Conservation (phyloP, 2,329 filamentous ascomycete genomes). For the Orbilia brochopaga region DNA sequence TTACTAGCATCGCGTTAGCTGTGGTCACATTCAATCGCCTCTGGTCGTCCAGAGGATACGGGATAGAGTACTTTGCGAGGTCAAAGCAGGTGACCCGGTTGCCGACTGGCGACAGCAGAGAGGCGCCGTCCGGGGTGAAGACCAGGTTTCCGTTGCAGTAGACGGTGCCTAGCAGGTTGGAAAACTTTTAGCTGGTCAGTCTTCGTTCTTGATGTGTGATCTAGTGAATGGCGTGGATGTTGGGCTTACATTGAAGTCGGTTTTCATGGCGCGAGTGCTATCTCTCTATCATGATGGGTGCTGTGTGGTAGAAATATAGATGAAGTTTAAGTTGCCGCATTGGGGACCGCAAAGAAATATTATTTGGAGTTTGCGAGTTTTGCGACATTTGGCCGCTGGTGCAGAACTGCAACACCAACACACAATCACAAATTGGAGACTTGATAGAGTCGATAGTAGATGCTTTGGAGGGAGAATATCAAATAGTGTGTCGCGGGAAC, state of each 20-base stretch:
- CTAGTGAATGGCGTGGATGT: not conserved
- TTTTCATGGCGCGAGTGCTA: constrained; percentile 77
- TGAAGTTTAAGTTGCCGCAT: constrained; percentile 38
- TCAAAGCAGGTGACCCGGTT: constrained; percentile 97
- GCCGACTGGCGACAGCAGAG: constrained; percentile 92
- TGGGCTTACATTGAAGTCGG: constrained; percentile 84
- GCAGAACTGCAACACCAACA: constrained; percentile 13
- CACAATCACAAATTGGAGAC: not conserved
- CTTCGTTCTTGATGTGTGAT: not conserved
- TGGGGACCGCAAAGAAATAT: constrained; percentile 11
- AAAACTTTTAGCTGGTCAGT: constrained; percentile 70
- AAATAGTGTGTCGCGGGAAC: too few species aligned
- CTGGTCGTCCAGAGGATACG: not conserved
- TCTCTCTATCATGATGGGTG: constrained; percentile 54
- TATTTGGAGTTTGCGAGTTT: constrained; percentile 20
- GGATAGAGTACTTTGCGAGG: constrained; percentile 76
- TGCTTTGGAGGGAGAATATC: too few species aligned
- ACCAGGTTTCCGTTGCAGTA: constrained; percentile 97
- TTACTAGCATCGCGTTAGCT: constrained; percentile 66
- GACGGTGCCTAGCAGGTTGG: constrained; percentile 95
- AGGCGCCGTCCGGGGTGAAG: constrained; percentile 94
- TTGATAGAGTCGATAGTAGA: not conserved
- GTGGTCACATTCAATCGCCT: not conserved
- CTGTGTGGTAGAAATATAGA: not conserved
- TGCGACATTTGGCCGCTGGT: too few species aligned